Evolutionary conservation across 352 stramenopile species (phyloP).

Genomic region (Globisporangium heterothallicum): DNA sequence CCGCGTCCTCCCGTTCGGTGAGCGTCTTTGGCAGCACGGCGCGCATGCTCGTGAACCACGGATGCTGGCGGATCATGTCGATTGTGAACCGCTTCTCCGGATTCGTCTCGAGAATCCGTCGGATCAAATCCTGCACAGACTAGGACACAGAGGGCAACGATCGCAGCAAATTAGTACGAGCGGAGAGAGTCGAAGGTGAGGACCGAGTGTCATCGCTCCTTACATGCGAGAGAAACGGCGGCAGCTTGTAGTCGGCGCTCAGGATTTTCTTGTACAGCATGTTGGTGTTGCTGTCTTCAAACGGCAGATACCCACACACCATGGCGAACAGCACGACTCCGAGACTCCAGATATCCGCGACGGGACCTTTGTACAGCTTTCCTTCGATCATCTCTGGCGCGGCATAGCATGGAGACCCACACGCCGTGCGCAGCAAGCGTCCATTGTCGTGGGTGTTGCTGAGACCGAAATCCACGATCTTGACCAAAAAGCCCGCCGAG

Average conservation of each 20-base stretch:
- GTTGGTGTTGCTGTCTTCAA: slow-evolving; percentile 90
- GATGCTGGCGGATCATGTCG: slow-evolving; percentile 73
- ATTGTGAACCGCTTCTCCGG: slow-evolving; percentile 71
- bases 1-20: slow-evolving; percentile 19
- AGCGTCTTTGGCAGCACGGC: slow-evolving; percentile 16
- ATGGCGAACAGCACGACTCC: slow-evolving; percentile 92
- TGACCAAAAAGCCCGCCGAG: slow-evolving; percentile 41
- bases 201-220: too few species aligned
- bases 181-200: too few species aligned
- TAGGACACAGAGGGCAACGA: slow-evolving; percentile 8
- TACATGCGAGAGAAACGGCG: slow-evolving; percentile 67
- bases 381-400: slow-evolving; percentile 91
- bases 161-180: too few species aligned
- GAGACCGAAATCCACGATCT: slow-evolving; percentile 93
- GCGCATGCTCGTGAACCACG: slow-evolving; percentile 53
- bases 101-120: slow-evolving; percentile 79
- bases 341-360: slow-evolving; percentile 90
- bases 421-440: slow-evolving; percentile 83
- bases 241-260: slow-evolving; percentile 77
- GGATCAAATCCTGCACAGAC: slow-evolving; percentile 74
- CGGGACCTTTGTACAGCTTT: slow-evolving; percentile 72
- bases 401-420: slow-evolving; percentile 90
- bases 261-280: slow-evolving; percentile 93
- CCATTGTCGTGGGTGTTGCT: slow-evolving; percentile 86
- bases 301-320: slow-evolving; percentile 88